Conservation (phyloP, 1,284 basidiomycete species). For the Cronartium ribicola region DNA sequence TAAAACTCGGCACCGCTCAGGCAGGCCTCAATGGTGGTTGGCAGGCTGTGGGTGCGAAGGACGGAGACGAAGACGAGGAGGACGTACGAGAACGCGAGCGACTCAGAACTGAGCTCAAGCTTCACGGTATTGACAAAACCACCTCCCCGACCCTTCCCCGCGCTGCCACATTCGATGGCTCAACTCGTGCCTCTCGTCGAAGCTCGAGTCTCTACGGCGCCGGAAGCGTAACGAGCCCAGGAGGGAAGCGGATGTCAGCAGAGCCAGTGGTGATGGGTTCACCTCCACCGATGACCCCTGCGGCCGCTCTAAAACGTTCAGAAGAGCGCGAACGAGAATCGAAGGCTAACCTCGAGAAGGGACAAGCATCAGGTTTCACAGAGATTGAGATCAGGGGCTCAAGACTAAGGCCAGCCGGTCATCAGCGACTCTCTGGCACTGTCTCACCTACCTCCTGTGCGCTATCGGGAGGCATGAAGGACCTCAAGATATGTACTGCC, state of each 20-base stretch:
- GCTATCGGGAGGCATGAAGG: not conserved
- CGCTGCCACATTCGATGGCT: constrained; percentile 52
- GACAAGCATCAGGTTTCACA: constrained; percentile 67
- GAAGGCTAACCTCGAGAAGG: constrained; percentile 69
- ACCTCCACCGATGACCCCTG: constrained; percentile 67
- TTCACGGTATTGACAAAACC: constrained; percentile 71
- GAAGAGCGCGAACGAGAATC: constrained; percentile 69
- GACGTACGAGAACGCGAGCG: constrained; percentile 77
- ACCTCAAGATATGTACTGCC: not conserved
- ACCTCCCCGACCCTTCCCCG: constrained; percentile 17
- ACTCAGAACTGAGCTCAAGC: constrained; percentile 77
- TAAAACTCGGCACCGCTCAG: constrained; percentile 65
- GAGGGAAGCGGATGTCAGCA: constrained; percentile 47
- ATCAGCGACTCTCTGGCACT: not conserved
- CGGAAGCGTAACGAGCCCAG: constrained; percentile 50
- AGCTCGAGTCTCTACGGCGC: constrained; percentile 55
- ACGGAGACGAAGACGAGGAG: constrained; percentile 71
- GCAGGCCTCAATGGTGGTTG: constrained; percentile 61
- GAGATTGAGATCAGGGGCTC: constrained; percentile 56
- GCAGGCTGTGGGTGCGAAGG: constrained; percentile 54
- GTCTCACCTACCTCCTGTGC: constrained; percentile 8
- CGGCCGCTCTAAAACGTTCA: constrained; percentile 70
- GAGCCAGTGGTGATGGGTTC: constrained; percentile 51
- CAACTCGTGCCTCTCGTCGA: constrained; percentile 44
- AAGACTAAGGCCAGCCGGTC: constrained; percentile 22